Evolutionary conservation across 2,329 filamentous ascomycete genomes (phyloP).

Genomic region (Pestalotiopsis sp.): DNA sequence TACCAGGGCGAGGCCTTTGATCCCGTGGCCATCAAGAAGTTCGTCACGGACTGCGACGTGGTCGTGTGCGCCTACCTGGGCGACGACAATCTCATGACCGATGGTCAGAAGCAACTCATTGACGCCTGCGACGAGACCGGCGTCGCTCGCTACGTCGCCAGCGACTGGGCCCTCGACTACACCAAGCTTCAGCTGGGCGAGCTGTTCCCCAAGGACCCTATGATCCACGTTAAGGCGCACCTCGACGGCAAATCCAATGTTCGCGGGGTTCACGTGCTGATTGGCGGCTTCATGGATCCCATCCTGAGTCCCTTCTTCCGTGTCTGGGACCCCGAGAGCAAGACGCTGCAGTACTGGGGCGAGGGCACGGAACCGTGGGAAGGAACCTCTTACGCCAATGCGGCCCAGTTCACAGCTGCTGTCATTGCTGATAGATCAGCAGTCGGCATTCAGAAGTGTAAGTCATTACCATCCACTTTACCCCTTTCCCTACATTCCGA

Average conservation of each 20-base stretch:
- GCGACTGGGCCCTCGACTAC: constrained; percentile 3
- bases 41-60: background rate
- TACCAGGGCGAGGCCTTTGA: background rate
- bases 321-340: background rate
- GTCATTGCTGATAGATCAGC: background rate
- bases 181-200: background rate
- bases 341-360: background rate
- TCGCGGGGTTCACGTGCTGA: background rate
- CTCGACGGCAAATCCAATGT: background rate
- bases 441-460: background rate
- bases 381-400: background rate
- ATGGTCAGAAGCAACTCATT: background rate
- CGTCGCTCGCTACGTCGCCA: background rate
- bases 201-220: background rate
- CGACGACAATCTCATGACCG: background rate
- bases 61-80: constrained; percentile 1
- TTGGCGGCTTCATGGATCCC: constrained; percentile 1
- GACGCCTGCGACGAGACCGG: background rate
- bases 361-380: background rate
- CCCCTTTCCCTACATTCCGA: background rate
- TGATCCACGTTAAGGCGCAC: background rate
- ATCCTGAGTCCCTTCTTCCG: background rate
- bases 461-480: background rate
- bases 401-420: background rate
- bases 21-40: background rate